phyloP scores from a whole-genome alignment of 176 grass and related monocot genomes.

The Eleusine indica region DNA sequence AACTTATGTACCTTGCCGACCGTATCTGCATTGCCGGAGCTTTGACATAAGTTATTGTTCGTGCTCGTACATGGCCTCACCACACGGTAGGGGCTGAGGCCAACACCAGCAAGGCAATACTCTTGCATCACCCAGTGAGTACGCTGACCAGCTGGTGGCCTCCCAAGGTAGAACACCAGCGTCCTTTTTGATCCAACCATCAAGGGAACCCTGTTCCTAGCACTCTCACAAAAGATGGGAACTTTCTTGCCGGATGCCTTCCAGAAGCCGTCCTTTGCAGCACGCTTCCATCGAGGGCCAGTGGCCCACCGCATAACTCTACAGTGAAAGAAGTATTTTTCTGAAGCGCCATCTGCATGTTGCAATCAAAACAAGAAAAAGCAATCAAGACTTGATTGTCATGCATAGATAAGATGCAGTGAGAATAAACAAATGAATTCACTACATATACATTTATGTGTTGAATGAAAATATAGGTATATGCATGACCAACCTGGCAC shows the following conservation, averaged over 20 bases:
- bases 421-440: neutral
- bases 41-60: neutral
- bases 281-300: conserved; percentile 9
- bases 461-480: no score
- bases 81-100: neutral
- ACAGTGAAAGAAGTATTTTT: conserved; percentile 51
- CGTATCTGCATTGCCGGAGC: no score
- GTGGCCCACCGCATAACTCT: neutral
- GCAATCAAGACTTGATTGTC: neutral
- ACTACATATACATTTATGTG: no score
- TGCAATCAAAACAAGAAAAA: neutral
- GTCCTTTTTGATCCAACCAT: conserved; percentile 53
- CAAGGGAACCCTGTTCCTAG: neutral
- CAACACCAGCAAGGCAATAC: conserved; percentile 36
- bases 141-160: neutral
- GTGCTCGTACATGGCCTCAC: neutral
- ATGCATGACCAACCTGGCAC: neutral
- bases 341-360: neutral
- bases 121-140: conserved; percentile 72
- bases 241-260: conserved; percentile 48
- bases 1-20: no score
- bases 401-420: neutral
- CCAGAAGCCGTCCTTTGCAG: conserved; percentile 50
- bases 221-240: neutral
- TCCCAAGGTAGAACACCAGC: conserved; percentile 49